Conservation (phyloP, 192 early-diverging fungal species). For the Irineochytrium annulatum region DNA sequence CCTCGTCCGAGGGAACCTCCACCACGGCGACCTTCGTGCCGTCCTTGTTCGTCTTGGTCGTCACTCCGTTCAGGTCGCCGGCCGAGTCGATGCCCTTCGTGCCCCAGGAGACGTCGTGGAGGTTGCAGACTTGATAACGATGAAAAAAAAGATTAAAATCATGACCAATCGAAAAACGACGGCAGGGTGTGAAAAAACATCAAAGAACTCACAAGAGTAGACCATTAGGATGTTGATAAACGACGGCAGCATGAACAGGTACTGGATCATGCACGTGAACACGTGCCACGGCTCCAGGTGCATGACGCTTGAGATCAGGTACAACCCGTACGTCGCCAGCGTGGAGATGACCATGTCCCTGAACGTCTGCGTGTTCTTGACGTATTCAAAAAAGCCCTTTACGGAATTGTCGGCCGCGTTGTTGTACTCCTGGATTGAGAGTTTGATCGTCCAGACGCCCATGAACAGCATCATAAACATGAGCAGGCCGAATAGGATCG, state of each 20-base stretch:
- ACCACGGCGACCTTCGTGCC: constrained; percentile 64
- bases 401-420: background rate
- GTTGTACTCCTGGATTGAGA: constrained; percentile 18
- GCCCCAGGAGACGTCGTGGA: constrained; percentile 59
- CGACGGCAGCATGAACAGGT: constrained; percentile 39
- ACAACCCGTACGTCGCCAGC: constrained; percentile 42
- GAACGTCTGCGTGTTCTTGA: constrained; percentile 34
- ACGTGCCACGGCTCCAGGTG: constrained; percentile 49
- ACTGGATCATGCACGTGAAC: constrained; percentile 45
- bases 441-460: constrained; percentile 38
- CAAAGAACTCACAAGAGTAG: constrained; percentile 36
- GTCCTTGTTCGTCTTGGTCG: constrained; percentile 58
- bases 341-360: constrained; percentile 38
- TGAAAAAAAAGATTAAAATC: background rate
- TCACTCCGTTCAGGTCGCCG: constrained; percentile 67
- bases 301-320: constrained; percentile 34
- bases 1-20: constrained; percentile 62
- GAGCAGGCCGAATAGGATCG: constrained; percentile 74
- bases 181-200: background rate
- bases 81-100: constrained; percentile 50
- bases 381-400: constrained; percentile 22
- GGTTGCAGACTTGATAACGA: constrained; percentile 37
- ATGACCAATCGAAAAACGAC: background rate
- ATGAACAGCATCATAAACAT: constrained; percentile 65
- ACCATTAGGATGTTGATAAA: constrained; percentile 48